Conservation (phyloP, 2,329 filamentous ascomycete genomes). For the Bimuria novae-zelandiae region DNA sequence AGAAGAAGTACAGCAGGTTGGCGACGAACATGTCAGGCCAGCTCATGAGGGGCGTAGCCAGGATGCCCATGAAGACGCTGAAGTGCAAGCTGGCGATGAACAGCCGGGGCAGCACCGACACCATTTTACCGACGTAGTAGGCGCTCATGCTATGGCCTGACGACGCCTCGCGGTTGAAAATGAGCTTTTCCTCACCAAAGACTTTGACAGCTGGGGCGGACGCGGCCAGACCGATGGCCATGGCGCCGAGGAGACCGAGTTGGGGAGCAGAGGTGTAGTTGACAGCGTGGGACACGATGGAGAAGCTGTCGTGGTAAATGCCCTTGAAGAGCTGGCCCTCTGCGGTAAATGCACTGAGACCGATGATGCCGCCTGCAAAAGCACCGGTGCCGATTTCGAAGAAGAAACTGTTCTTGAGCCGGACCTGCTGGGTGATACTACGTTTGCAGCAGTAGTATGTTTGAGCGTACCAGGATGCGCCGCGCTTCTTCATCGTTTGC, state of each 20-base stretch:
- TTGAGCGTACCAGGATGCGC: conserved; percentile 47
- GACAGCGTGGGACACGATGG: conserved; percentile 56
- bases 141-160: conserved; percentile 61
- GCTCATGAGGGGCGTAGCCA: conserved; percentile 56
- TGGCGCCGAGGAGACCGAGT: conserved; percentile 57
- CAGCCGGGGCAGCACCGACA: conserved; percentile 59
- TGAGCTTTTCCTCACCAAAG: conserved; percentile 61
- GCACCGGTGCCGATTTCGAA: conserved; percentile 60
- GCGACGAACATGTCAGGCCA: conserved; percentile 56
- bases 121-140: conserved; percentile 62
- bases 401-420: conserved; percentile 56
- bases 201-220: conserved; percentile 60
- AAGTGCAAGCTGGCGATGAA: conserved; percentile 60
- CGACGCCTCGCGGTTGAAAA: conserved; percentile 61
- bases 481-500: conserved; percentile 53
- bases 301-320: conserved; percentile 57
- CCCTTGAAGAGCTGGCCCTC: conserved; percentile 60
- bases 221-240: conserved; percentile 61
- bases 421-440: conserved; percentile 62
- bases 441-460: conserved; percentile 58
- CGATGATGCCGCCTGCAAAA: conserved; percentile 59
- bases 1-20: conserved; percentile 63
- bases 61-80: conserved; percentile 55
- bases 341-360: conserved; percentile 56
- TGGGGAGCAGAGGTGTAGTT: conserved; percentile 58